Base-by-base conservation (phyloP, 768 basidiomycete genomes). In the Holtermanniella nyarrowii region DNA sequence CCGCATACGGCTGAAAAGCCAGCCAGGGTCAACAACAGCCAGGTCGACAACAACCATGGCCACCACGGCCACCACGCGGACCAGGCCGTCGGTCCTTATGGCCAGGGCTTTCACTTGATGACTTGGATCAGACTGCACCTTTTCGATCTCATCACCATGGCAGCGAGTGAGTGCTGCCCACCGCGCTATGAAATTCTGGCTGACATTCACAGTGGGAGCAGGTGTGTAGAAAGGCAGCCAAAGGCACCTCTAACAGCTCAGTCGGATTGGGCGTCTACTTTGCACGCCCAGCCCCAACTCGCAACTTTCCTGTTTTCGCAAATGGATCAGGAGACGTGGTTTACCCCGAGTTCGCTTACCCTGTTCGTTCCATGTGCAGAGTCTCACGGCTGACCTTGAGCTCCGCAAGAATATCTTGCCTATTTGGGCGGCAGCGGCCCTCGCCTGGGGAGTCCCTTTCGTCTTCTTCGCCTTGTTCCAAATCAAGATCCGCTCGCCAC, bases 401-500 rank as follows among this genome's bases (percentile, higher is more conserved):
- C 55, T 59, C 0, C 72, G 77, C 13, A 76, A 74, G 53, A 76
- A 80, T 57, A 76, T 79, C 54, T 68, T 81, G 39, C 79, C 80
- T 10, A 79, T 81, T 54, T 80, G 72, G 65, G 70, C 73, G 0
- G 77, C 78, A 3, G 78, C 78, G 0, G 69, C 80, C 37, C 73
- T 81, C 48, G 77, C 78, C 0, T 79, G 79, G 65, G 67, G 80
- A 49, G 74, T 74, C 0, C 80, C 80, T 0, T 79, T 80, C 66
- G 68, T 79, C 58, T 78, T 78, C 65, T 75, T 81, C 65, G 70
- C 68, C 46, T 44, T 81, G n/a, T 79, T 79, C 63, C 80, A 82
- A 61, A 73, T 76, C 41, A 72, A 79, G 4, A 67, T 77, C 40
- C 67, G 77, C 41, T 77, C 73, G 49, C 42, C 77, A 21, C 74